Evolutionary conservation across 2,329 filamentous ascomycete genomes (phyloP).

Genomic region (Fusarium pilosicola): DNA sequence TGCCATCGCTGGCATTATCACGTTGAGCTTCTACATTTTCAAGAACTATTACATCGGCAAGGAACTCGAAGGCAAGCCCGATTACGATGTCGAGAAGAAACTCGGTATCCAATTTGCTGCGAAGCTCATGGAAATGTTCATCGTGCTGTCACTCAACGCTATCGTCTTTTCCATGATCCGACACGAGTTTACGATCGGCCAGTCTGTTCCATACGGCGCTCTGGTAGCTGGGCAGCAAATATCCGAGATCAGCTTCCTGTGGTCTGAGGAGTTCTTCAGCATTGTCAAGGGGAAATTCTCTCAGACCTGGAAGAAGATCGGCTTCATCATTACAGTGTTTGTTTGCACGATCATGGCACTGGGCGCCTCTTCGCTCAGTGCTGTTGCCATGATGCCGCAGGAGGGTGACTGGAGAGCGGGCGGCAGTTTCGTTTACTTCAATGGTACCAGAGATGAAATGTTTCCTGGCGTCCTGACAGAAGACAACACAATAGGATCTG

Average conservation of each 20-base stretch:
- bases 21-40: constrained; percentile 36
- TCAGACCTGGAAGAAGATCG: constrained; percentile 29
- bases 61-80: constrained; percentile 30
- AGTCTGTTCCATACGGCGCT: constrained; percentile 35
- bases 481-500: constrained; percentile 7
- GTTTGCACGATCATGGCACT: constrained; percentile 31
- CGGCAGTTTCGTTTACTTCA: constrained; percentile 31
- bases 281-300: constrained; percentile 33
- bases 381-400: constrained; percentile 38
- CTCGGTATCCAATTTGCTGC: constrained; percentile 34
- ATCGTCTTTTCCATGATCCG: constrained; percentile 34
- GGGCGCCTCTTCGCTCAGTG: constrained; percentile 34
- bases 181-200: constrained; percentile 27
- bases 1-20: constrained; percentile 26
- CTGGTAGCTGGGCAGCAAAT: constrained; percentile 35
- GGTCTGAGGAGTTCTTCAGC: constrained; percentile 33
- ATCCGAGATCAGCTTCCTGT: constrained; percentile 35
- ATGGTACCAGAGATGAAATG: constrained; percentile 23
- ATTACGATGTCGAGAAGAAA: constrained; percentile 34
- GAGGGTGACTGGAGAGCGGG: constrained; percentile 34
- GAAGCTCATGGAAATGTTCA: constrained; percentile 38
- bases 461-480: constrained; percentile 18
- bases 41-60: constrained; percentile 40
- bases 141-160: constrained; percentile 29
- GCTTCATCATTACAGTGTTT: constrained; percentile 21